Conservation (phyloP, 495 filamentous ascomycete species). For the Xanthoparmelia taractica region DNA sequence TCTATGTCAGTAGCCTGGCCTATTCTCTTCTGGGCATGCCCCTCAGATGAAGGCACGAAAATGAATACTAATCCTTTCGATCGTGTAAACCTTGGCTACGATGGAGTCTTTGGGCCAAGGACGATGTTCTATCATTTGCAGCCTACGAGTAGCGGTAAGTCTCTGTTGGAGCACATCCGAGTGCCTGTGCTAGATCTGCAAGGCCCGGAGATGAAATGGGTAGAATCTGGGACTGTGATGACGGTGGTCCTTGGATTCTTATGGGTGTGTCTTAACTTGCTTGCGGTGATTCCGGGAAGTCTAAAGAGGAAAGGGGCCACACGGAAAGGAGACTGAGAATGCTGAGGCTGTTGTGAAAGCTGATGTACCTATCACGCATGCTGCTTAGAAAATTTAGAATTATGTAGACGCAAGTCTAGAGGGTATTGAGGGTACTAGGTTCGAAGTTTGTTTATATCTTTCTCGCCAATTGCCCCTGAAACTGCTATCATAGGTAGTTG, state of each 20-base stretch:
- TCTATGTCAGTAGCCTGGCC: constrained; percentile 59
- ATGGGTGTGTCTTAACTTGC: constrained; percentile 66
- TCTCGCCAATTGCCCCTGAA: background rate
- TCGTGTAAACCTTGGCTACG: constrained; percentile 73
- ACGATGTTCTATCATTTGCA: constrained; percentile 84
- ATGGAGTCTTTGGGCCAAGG: constrained; percentile 67
- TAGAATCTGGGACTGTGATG: constrained; percentile 51
- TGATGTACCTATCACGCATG: background rate
- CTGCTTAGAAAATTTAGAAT: background rate
- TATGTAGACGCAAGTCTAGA: background rate
- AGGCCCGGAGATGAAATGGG: constrained; percentile 46
- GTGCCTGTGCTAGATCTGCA: constrained; percentile 70
- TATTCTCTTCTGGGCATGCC: constrained; percentile 89
- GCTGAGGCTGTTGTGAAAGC: background rate
- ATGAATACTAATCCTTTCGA: constrained; percentile 83
- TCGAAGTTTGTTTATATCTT: background rate
- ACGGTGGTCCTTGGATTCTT: constrained; percentile 63
- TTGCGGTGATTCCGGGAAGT: constrained; percentile 31
- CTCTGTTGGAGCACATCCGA: constrained; percentile 50
- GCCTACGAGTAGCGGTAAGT: constrained; percentile 38
- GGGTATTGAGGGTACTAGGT: background rate
- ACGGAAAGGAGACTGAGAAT: constrained; percentile 8
- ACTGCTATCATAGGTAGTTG: background rate
- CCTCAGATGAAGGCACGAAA: constrained; percentile 60
- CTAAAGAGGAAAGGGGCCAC: background rate